Evolutionary conservation across 768 basidiomycete species (phyloP), one percentile per base, ranked within the genome.

Genomic region (Naganishia antarctica): DNA sequence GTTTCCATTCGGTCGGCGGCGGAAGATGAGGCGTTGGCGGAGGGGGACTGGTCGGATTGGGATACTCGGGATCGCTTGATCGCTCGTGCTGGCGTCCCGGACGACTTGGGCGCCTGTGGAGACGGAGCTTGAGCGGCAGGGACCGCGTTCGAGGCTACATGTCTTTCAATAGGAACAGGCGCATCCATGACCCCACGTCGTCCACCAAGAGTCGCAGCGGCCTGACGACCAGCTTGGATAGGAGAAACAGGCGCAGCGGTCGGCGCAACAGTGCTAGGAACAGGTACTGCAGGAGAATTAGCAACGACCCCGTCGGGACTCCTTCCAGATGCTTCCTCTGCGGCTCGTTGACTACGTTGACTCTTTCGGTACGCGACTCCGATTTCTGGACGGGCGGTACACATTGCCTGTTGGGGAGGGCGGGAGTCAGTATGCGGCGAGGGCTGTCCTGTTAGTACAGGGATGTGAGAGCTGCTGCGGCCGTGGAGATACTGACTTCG

Each of bases 361-460:
- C 88, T 88, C 68, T 89, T 85, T 66, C 91, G 85, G 76, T 93
- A 94, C 51, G 82, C 85, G 29, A 81, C 83, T 34, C 81, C 83
- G 0, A 90, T 89, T 75, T 92, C 91, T 2, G 92, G 91, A 0
- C 73, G 69, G 15, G 92, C 89, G 21, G 83, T 80, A 43, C 87
- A 83, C 34, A 94, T 85, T 6, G 83, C 80, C 44, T 82, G 76
- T 66, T 90, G 83, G 68, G 90, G 13, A 23, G 18, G n/a, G n/a
- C n/a, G n/a, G n/a, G 18, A 40, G 31, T 11, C 32, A 57, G 23
- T 48, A 29, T 45, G 8, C 15, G 23, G n/a, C n/a, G n/a, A n/a
- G n/a, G 15, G 26, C 21, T 4, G 9, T 28, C 23, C 46, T n/a
- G n/a, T n/a, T n/a, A n/a, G n/a, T n/a, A n/a, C n/a, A n/a, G n/a